phyloP scores from a whole-genome alignment of 2,329 filamentous ascomycete genomes.

The Fusarium sp. region DNA sequence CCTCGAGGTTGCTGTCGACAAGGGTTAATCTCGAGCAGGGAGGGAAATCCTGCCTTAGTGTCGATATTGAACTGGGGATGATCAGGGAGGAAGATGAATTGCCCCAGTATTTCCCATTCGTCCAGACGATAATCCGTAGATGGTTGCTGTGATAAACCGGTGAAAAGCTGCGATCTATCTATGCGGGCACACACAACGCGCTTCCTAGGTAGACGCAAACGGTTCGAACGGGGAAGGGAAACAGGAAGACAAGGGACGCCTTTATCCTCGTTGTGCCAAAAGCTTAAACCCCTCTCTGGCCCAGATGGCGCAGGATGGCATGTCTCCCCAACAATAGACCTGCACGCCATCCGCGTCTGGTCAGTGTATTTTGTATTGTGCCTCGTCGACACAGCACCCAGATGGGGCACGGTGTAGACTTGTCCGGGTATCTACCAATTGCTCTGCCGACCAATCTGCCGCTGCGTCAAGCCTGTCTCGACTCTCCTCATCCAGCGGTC shows the following conservation, averaged over 20 bases:
- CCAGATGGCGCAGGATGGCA: not conserved
- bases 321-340: not conserved
- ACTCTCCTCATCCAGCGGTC: slow-evolving; percentile 29
- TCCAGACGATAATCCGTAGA: not conserved
- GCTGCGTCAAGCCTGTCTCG: slow-evolving; percentile 34
- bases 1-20: not conserved
- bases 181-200: not conserved
- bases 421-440: slow-evolving; percentile 3
- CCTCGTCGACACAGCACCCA: not conserved
- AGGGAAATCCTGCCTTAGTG: slow-evolving; percentile 11
- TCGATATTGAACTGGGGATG: slow-evolving; percentile 10
- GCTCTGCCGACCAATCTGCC: slow-evolving; percentile 19
- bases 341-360: slow-evolving; percentile 16
- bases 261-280: not conserved
- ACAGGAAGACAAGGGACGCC: not conserved
- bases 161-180: not conserved
- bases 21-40: slow-evolving; percentile 22
- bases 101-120: slow-evolving; percentile 8
- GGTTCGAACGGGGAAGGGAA: not conserved
- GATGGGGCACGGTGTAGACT: too few species aligned
- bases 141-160: not conserved
- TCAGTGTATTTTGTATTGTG: slow-evolving; percentile 21
- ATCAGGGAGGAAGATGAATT: slow-evolving; percentile 24
- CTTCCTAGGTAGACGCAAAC: not conserved
- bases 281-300: not conserved